Percentiles rank a stretch among this genome's conserved stretches.
phyloP scores from a whole-genome alignment of 306 rosid species.

The Pterocarpus santalinus region DNA sequence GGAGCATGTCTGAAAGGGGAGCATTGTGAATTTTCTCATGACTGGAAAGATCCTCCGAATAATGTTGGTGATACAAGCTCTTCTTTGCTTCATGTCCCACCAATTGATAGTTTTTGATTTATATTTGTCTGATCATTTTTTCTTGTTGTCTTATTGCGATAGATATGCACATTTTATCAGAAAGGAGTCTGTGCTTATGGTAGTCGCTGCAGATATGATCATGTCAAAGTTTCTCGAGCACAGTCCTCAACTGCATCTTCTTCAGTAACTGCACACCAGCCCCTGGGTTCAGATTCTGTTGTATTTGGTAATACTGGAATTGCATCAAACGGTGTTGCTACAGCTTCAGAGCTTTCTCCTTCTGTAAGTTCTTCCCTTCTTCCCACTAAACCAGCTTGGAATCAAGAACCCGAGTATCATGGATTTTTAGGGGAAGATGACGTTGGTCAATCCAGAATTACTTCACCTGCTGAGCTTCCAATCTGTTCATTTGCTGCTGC shows the following conservation, averaged over 20 bases:
- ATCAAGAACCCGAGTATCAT: constrained; percentile 51
- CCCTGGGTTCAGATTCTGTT: constrained; percentile 57
- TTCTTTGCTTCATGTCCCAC: constrained; percentile 26
- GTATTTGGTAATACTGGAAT: constrained; percentile 49
- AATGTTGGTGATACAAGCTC: constrained; percentile 63
- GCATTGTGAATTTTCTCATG: constrained; percentile 95
- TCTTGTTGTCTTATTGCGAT: constrained; percentile 40
- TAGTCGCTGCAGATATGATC: constrained; percentile 96
- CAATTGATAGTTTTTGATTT: constrained; percentile 18
- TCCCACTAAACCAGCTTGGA: constrained; percentile 65
- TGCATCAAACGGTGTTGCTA: constrained; percentile 52
- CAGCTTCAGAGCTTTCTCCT: constrained; percentile 59
- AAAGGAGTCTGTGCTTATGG: constrained; percentile 93
- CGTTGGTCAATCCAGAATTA: constrained; percentile 55
- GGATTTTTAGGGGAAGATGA: constrained; percentile 55
- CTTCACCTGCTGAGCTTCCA: constrained; percentile 67
- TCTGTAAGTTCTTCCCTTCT: constrained; percentile 56
- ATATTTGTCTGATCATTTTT: constrained; percentile 34
- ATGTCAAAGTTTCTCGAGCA: constrained; percentile 72
- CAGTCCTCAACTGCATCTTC: constrained; percentile 71
- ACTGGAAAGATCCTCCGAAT: constrained; percentile 88
- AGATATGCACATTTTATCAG: constrained; percentile 94
- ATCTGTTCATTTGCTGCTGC: constrained; percentile 98
- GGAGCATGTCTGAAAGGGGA: constrained; percentile 99
- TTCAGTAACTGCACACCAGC: constrained; percentile 53